Evolutionary conservation across 371 early-diverging fungal genomes (phyloP), one percentile per base, ranked within the genome.

Genomic region (Mortierella sp.): DNA sequence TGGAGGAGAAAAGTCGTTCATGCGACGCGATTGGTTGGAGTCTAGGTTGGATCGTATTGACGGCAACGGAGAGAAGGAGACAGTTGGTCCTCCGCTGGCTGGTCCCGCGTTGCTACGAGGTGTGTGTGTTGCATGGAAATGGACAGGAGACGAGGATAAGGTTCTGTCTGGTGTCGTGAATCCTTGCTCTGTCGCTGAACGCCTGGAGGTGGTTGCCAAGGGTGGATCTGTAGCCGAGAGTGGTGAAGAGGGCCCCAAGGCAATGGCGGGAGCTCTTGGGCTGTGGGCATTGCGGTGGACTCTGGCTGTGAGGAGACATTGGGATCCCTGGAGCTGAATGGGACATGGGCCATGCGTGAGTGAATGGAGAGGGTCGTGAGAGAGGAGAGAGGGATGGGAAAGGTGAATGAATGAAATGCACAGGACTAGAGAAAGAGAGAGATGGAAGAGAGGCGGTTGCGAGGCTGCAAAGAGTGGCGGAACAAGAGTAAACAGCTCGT

Each of bases 51-150:
- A 19, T 17, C 57, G 57, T 1, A 29, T 48, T n/a, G 31, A 5
- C 9, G 58, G 58, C 6, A 57, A 31, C 0, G 57, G 55, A 10
- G 72, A 71, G 44, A 65, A 64, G 16, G 71, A 61, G 34, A 66
- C 49, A 17, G 22, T 57, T 17, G 46, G 57, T 1, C 31, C 34
- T 1, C 39, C 43, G 8, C n/a, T 34, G 0, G 43, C 46, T 1
- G 48, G 49, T 8, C 24, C 31, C 43, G 55, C 54, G 29, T 21
- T 43, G 0, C 57, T 48, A 12, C 45, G 57, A 28, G 41, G 56
- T 52, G 43, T 10, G 28, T 47, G 64, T 49, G 59, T 34, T 13
- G 51, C 13, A 24, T 22, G 48, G 40, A 71, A 65, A 27, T 53
- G 56, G 2, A 71, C 31, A 22, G 71, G 60, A 17, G 63, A 58